Percentiles rank a stretch among this genome's conserved stretches.
Evolutionary conservation across 1,139 yeast genomes (phyloP).

Genomic region (Magnusiomyces tetraspermus): DNA sequence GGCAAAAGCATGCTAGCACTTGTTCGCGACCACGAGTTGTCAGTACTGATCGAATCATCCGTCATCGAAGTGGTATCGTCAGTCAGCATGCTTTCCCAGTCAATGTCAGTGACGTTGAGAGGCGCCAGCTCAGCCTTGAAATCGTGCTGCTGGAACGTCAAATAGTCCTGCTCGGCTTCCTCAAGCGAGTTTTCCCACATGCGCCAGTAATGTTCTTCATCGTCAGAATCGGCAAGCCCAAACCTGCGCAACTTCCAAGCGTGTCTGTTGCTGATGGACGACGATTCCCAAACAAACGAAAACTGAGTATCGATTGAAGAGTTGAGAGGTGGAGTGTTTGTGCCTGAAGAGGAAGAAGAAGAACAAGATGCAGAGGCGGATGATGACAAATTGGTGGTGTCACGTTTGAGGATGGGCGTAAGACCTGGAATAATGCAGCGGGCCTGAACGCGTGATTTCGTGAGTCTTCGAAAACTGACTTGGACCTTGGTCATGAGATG

Average conservation of each 20-base stretch:
- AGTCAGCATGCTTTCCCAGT: constrained; percentile 10
- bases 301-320: constrained; percentile 8
- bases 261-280: constrained; percentile 16
- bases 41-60: not conserved
- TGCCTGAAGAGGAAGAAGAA: too few species aligned
- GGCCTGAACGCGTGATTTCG: constrained; percentile 20
- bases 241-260: constrained; percentile 21
- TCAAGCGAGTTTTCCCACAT: constrained; percentile 20
- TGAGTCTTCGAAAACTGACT: constrained; percentile 16
- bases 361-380: not conserved
- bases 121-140: constrained; percentile 11
- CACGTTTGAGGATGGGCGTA: not conserved
- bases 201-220: constrained; percentile 25
- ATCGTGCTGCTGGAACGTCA: constrained; percentile 9
- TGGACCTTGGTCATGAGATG: not conserved
- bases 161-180: constrained; percentile 22
- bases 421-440: constrained; percentile 14
- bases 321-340: too few species aligned
- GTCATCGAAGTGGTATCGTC: not conserved
- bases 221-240: constrained; percentile 23
- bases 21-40: not conserved
- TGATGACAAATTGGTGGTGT: not conserved
- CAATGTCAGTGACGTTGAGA: constrained; percentile 10
- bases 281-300: constrained; percentile 26
- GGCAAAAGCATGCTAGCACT: not conserved